Conservation (phyloP, 768 basidiomycete species). For the Collybia sordida region DNA sequence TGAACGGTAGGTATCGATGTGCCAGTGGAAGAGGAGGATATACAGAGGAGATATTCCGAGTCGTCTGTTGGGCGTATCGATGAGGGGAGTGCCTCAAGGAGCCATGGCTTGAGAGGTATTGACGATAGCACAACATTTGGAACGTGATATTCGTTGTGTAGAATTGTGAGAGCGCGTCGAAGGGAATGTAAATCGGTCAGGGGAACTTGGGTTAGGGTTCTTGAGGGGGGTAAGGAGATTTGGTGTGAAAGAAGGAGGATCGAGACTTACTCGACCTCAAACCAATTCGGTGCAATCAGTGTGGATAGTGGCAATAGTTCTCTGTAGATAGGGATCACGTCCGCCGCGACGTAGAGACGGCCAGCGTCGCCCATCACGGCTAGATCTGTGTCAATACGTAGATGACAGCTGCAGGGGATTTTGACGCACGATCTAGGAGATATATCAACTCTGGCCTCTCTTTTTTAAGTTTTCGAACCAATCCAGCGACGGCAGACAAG, state of each 20-base stretch:
- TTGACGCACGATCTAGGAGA: slow-evolving; percentile 82
- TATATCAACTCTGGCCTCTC: slow-evolving; percentile 69
- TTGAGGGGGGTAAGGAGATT: slow-evolving; percentile 31
- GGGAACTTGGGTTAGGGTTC: slow-evolving; percentile 71
- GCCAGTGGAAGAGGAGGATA: slow-evolving; percentile 60
- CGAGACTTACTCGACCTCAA: slow-evolving; percentile 84
- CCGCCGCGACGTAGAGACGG: slow-evolving; percentile 81
- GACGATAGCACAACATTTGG: slow-evolving; percentile 93
- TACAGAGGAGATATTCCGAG: slow-evolving; percentile 68
- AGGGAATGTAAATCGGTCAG: slow-evolving; percentile 71
- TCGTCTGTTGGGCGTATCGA: slow-evolving; percentile 38
- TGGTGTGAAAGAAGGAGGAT: not conserved
- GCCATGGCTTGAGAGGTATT: slow-evolving; percentile 67
- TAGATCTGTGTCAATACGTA: slow-evolving; percentile 23
- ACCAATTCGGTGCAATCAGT: slow-evolving; percentile 97
- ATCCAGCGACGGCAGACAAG: slow-evolving; percentile 60
- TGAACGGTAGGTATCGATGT: slow-evolving; percentile 43
- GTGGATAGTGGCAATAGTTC: slow-evolving; percentile 79
- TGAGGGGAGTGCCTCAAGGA: slow-evolving; percentile 52
- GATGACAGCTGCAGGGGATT: not conserved
- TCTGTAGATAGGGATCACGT: slow-evolving; percentile 86
- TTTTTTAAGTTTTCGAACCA: slow-evolving; percentile 61
- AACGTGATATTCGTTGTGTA: slow-evolving; percentile 77
- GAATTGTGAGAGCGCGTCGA: slow-evolving; percentile 60
- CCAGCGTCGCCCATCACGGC: slow-evolving; percentile 96